phyloP scores from a whole-genome alignment of 2,329 filamentous ascomycete species.

The Diatrype stigma region DNA sequence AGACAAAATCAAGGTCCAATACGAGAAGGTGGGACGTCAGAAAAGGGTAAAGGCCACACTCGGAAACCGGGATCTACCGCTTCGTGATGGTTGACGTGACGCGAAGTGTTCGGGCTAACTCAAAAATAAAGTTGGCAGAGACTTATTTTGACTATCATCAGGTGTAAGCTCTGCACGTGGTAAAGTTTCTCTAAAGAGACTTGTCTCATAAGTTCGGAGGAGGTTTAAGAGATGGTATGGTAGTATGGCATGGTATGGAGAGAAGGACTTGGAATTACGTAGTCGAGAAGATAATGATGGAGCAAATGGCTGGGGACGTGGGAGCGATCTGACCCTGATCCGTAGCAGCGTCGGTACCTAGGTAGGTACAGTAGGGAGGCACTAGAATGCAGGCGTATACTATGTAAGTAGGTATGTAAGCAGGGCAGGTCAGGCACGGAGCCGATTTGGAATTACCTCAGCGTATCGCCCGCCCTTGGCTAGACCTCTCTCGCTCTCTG shows the following conservation, averaged over 20 bases:
- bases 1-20: neutral
- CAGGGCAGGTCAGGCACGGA: neutral
- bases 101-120: neutral
- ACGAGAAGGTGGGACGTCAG: constrained; percentile 1
- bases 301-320: no score
- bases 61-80: neutral
- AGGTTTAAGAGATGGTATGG: neutral
- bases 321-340: no score
- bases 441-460: neutral
- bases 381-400: neutral
- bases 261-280: no score
- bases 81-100: neutral
- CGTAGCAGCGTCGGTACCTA: no score
- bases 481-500: neutral
- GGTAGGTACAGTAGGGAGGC: no score
- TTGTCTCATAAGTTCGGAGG: neutral
- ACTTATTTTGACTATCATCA: neutral
- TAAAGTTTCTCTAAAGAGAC: neutral
- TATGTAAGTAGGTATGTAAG: neutral
- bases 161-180: neutral
- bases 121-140: neutral
- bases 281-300: no score
- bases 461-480: neutral
- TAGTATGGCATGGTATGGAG: no score
- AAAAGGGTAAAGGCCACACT: neutral